Conservation (phyloP, 805 yeast species). For the Lipomyces spencermartinsiae region DNA sequence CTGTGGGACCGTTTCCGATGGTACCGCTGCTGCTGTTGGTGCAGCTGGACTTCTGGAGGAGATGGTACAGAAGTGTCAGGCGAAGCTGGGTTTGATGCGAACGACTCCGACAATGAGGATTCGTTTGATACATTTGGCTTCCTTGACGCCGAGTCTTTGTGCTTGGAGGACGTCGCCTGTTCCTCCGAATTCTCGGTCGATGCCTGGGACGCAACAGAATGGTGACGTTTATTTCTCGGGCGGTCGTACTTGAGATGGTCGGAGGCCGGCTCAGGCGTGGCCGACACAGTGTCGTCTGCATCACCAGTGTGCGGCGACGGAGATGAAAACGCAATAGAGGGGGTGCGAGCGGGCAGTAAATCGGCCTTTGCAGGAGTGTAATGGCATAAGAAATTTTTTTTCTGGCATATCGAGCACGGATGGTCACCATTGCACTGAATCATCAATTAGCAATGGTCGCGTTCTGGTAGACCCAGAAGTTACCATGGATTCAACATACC, state of each 20-base stretch:
- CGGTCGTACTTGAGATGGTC: conserved; percentile 4
- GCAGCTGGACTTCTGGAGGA: conserved; percentile 30
- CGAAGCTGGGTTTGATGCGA: conserved; percentile 13
- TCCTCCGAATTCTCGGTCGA: conserved; percentile 2
- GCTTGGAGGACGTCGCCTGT: not conserved
- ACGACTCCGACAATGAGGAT: conserved; percentile 1
- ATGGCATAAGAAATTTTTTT: conserved; percentile 46
- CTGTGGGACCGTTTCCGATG: conserved; percentile 30
- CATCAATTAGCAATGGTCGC: conserved; percentile 7
- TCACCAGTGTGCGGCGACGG: conserved; percentile 21
- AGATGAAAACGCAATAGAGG: conserved; percentile 24
- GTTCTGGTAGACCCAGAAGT: not conserved
- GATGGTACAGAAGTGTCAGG: conserved; percentile 28
- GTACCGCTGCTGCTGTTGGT: conserved; percentile 30
- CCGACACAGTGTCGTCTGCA: conserved; percentile 15
- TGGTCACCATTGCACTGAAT: conserved; percentile 45
- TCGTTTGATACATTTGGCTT: not conserved
- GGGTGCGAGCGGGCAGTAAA: conserved; percentile 22
- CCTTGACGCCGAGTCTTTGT: not conserved
- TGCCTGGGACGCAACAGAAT: conserved; percentile 5
- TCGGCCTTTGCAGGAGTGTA: conserved; percentile 33
- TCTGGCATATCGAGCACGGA: conserved; percentile 49
- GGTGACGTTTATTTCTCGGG: conserved; percentile 4
- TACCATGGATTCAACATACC: conserved; percentile 12
- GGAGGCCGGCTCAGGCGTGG: conserved; percentile 8